Evolutionary conservation across 257 asterid genomes (phyloP).

Genomic region (Cinchona pubescens): DNA sequence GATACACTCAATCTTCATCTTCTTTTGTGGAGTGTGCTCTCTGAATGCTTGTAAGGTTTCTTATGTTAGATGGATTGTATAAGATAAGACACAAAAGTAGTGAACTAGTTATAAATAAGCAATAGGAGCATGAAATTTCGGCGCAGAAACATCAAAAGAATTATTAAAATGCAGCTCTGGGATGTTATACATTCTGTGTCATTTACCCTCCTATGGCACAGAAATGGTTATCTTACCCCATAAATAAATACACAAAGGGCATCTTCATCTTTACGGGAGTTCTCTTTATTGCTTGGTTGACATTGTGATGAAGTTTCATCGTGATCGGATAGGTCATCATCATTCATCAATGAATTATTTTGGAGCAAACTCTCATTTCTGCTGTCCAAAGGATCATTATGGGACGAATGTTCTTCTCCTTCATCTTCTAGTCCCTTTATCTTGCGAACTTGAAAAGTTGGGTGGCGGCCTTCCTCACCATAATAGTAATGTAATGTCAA

Average conservation of each 20-base stretch:
- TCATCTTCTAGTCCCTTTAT: constrained; percentile 41
- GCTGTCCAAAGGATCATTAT: constrained; percentile 34
- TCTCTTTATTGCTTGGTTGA: constrained; percentile 25
- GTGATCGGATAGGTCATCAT: constrained; percentile 19
- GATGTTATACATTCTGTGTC: no score
- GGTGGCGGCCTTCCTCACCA: constrained; percentile 62
- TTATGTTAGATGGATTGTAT: not conserved
- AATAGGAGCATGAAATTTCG: not conserved
- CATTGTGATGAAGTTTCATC: constrained; percentile 21
- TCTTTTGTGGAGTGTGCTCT: not conserved
- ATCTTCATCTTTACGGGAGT: constrained; percentile 39
- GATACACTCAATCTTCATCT: not conserved
- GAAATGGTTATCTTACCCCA: constrained; percentile 65
- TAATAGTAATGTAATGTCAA: constrained; percentile 19
- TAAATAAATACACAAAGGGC: constrained; percentile 67
- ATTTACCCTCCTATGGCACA: not conserved
- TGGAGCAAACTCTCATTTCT: constrained; percentile 32
- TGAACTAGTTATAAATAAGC: not conserved
- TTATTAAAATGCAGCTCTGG: not conserved
- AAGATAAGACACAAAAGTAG: not conserved
- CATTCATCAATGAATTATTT: constrained; percentile 23
- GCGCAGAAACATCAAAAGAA: not conserved
- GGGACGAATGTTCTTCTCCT: constrained; percentile 24
- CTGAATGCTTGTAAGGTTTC: not conserved
- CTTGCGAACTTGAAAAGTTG: constrained; percentile 72